Conservation (phyloP, 1,139 yeast species). For the Kluyveromyces marxianus region DNA sequence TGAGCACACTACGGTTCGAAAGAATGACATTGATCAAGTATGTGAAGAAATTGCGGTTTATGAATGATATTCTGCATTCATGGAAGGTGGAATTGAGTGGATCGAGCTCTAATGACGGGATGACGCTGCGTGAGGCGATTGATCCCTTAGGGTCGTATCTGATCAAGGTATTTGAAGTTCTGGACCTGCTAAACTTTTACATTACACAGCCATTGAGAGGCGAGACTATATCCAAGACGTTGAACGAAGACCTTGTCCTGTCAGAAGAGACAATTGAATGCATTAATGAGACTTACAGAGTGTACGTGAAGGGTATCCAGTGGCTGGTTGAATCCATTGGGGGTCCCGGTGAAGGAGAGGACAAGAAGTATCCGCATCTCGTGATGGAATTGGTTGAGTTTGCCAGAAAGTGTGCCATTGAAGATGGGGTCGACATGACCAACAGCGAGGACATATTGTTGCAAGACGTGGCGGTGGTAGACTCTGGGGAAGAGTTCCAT, state of each 20-base stretch:
- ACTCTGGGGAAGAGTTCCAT: constrained; percentile 20
- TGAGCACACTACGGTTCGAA: constrained; percentile 26
- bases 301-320: constrained; percentile 29
- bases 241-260: constrained; percentile 23
- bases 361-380: constrained; percentile 14
- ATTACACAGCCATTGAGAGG: constrained; percentile 28
- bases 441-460: constrained; percentile 27
- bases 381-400: constrained; percentile 27
- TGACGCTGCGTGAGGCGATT: constrained; percentile 9
- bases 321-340: constrained; percentile 27
- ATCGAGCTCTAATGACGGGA: constrained; percentile 1
- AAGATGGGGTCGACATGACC: constrained; percentile 23
- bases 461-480: constrained; percentile 27
- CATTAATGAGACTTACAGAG: constrained; percentile 27
- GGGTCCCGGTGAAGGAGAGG: constrained; percentile 7
- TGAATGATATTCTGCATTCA: constrained; percentile 21
- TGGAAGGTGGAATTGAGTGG: constrained; percentile 8
- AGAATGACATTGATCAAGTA: constrained; percentile 29
- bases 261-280: constrained; percentile 18
- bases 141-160: constrained; percentile 20
- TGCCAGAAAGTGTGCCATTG: constrained; percentile 27
- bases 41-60: constrained; percentile 30
- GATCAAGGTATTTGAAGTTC: constrained; percentile 22
- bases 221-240: constrained; percentile 29
- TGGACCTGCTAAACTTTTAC: constrained; percentile 28